These are phyloP conservation scores for Durio zibethinus DNA, from an alignment of 345 rosid species.

Conservation along the genomic window DNA sequence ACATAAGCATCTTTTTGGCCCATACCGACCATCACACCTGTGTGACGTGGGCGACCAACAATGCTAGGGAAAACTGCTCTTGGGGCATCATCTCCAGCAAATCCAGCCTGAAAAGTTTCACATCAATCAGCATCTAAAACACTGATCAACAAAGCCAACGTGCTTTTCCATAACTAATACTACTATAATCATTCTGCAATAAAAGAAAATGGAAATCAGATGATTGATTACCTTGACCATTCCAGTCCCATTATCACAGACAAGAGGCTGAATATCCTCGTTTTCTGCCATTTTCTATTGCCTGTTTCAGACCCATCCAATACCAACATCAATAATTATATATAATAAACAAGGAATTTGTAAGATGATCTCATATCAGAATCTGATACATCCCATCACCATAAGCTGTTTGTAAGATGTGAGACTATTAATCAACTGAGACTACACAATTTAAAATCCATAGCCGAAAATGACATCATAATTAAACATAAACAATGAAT, in stretches of 20 bases:
- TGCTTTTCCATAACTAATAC: neutral
- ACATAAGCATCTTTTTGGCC: conserved; percentile 89
- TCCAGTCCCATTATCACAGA: conserved; percentile 48
- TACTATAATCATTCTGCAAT: neutral
- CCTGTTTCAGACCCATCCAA: conserved; percentile 19
- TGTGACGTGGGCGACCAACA: conserved; percentile 92
- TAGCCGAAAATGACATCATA: neutral
- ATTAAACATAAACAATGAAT: neutral
- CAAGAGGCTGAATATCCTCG: conserved; percentile 59
- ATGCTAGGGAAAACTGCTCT: conserved; percentile 65
- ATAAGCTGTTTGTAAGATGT: neutral
- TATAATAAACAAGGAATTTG: neutral
- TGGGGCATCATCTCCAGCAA: conserved; percentile 72
- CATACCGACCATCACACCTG: conserved; percentile 89
- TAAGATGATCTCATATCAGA: neutral
- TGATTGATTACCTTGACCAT: conserved; percentile 41
- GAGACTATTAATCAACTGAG: neutral
- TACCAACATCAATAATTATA: neutral
- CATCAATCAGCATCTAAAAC: conserved; percentile 11
- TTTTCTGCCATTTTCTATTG: conserved; percentile 49
- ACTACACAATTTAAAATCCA: neutral
- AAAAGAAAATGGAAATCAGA: neutral
- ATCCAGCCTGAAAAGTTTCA: conserved; percentile 51
- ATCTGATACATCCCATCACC: neutral
- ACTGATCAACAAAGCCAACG: neutral